Conservation (phyloP, 1,284 basidiomycete genomes). For the Ustilago bromivora region DNA sequence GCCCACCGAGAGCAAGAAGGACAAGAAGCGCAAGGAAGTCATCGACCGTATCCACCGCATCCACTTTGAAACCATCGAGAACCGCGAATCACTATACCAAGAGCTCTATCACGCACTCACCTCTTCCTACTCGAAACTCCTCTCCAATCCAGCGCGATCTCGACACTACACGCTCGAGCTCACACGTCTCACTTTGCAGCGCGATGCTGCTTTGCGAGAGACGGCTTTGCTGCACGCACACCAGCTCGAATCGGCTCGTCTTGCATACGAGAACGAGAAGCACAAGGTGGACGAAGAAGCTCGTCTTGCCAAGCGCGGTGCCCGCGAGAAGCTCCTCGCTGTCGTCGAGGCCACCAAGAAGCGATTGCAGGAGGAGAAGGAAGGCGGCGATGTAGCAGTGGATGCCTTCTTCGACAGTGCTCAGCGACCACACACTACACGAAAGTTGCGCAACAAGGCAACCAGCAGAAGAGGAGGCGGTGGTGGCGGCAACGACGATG, state of each 20-base stretch:
- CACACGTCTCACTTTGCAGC: constrained; percentile 55
- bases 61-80: constrained; percentile 67
- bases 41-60: constrained; percentile 66
- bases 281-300: constrained; percentile 65
- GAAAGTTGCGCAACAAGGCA: constrained; percentile 68
- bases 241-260: constrained; percentile 61
- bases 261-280: constrained; percentile 57
- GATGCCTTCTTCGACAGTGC: constrained; percentile 61
- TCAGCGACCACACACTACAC: constrained; percentile 65
- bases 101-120: constrained; percentile 62
- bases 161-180: constrained; percentile 64
- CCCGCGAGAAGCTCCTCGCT: constrained; percentile 63
- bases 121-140: constrained; percentile 58
- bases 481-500: constrained; percentile 31
- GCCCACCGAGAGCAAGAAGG: constrained; percentile 49
- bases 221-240: constrained; percentile 63
- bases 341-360: constrained; percentile 66
- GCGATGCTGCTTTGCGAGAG: constrained; percentile 60
- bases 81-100: constrained; percentile 64
- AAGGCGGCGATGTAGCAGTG: constrained; percentile 64
- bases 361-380: constrained; percentile 64
- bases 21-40: constrained; percentile 66
- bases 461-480: constrained; percentile 27
- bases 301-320: constrained; percentile 59
- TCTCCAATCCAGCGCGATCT: constrained; percentile 57